A percentile compares a stretch with the other conserved stretches of the same genome.
These are phyloP conservation scores for Ramaria sp. DNA, from an alignment of 768 basidiomycete species.

Conservation along the genomic window DNA sequence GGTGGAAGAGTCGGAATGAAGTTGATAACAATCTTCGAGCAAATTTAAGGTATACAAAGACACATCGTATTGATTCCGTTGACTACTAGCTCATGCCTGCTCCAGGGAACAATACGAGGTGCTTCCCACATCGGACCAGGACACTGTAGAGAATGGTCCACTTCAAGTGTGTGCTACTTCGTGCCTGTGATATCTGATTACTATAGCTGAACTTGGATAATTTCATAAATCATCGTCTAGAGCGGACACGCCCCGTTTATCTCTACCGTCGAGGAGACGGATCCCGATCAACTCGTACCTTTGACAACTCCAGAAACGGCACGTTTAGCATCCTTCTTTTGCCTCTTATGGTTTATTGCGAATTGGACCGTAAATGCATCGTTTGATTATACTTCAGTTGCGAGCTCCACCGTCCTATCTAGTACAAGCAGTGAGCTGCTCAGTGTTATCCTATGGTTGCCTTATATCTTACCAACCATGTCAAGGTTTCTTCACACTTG, in stretches of 20 bases:
- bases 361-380: conserved; percentile 87
- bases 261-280: background rate
- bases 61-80: background rate
- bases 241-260: background rate
- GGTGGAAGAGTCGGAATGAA: conserved; percentile 11
- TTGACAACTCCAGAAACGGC: conserved; percentile 65
- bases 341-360: conserved; percentile 86
- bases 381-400: conserved; percentile 84
- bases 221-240: background rate
- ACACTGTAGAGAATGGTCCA: background rate
- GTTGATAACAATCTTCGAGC: background rate
- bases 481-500: conserved; percentile 88
- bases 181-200: background rate
- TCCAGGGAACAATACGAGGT: background rate
- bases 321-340: conserved; percentile 68
- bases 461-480: background rate
- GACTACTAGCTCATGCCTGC: too few relatives aligned
- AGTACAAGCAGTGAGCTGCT: conserved; percentile 65
- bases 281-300: conserved; percentile 16
- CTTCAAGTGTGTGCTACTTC: background rate
- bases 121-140: background rate
- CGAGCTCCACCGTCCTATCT: conserved; percentile 82
- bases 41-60: background rate
- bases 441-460: background rate
- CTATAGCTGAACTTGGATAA: background rate